Evolutionary conservation across 805 yeast species (phyloP).

Genomic region (Hanseniaspora meyeri): DNA sequence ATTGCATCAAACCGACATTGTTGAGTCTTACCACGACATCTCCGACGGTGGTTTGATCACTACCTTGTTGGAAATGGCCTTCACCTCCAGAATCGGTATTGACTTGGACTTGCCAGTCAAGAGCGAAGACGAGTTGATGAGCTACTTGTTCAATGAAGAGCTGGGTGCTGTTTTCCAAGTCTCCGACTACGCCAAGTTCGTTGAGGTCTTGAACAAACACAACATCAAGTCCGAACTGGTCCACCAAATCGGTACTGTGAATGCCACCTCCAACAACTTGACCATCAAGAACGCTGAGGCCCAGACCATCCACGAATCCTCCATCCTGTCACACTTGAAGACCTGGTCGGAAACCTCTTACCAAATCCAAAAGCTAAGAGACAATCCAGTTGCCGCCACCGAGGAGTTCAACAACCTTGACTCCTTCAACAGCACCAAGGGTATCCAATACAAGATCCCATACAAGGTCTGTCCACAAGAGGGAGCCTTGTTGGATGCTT

Average conservation of each 20-base stretch:
- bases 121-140: constrained; percentile 33
- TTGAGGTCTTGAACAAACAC: constrained; percentile 39
- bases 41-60: constrained; percentile 92
- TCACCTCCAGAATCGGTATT: constrained; percentile 84
- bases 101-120: constrained; percentile 36
- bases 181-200: constrained; percentile 43
- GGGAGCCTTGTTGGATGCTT: constrained; percentile 19
- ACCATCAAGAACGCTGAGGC: constrained; percentile 24
- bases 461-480: constrained; percentile 41
- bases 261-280: constrained; percentile 26
- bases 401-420: constrained; percentile 64
- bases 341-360: constrained; percentile 82
- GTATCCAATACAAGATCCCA: constrained; percentile 68
- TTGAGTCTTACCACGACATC: constrained; percentile 85
- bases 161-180: constrained; percentile 94
- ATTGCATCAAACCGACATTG: constrained; percentile 47
- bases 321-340: constrained; percentile 65
- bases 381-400: constrained; percentile 80
- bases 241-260: constrained; percentile 49
- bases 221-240: constrained; percentile 48
- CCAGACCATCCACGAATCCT: constrained; percentile 35
- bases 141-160: constrained; percentile 77
- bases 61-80: constrained; percentile 87
- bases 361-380: constrained; percentile 81
- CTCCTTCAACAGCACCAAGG: constrained; percentile 76